Evolutionary conservation across 2,329 filamentous ascomycete species (phyloP), one percentile per base, ranked within the genome.

Genomic region (Aspergillus amoenus): DNA sequence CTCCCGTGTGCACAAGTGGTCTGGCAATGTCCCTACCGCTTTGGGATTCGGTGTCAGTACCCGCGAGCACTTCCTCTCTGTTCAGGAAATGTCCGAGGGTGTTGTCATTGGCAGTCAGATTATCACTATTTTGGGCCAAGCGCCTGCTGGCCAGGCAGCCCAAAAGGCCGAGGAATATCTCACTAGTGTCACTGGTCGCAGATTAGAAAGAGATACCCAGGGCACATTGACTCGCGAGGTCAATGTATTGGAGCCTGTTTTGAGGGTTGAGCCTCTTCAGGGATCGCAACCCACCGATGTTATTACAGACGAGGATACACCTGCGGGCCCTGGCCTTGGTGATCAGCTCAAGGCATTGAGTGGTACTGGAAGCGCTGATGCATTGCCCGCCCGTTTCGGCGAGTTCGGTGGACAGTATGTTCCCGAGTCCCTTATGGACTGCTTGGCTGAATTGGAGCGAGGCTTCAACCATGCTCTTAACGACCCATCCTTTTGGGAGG

Each of bases 381-480:
- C 88, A 66, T 86, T 94, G 51, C 91, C 93, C 12, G 86, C 91
- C 61, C 88, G 92, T 51, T 97, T 99, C 68, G 94, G 94, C 64
- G 90, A 97, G 72, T 99, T 96, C 64, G 94, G 94, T 68, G 94
- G 94, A 15, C 93, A 97, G 75, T 99, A 97, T 70, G 94, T 99
- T 3, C 94, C 94, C 1, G 94, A 99, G 76, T 94, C 92, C 18
- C 83, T 99, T 60, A 97, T 99, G 93, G 93, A 97, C 78, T 97
- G 93, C 72, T 80, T 99, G 58, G 88, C 88, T 0, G 86, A 99
- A 76, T 84, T 99, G 5, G 93, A 99, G 76, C 85, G 86, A 27
- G 94, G 93, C 34, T 99, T 99, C 81, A 88, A 94, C 68, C 80
- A 88, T 66, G 92, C 94, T 59, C 88, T 88, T 68, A 86, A 95